phyloP scores from a whole-genome alignment of 805 yeast genomes.

The Ogataea thermomethanolica region DNA sequence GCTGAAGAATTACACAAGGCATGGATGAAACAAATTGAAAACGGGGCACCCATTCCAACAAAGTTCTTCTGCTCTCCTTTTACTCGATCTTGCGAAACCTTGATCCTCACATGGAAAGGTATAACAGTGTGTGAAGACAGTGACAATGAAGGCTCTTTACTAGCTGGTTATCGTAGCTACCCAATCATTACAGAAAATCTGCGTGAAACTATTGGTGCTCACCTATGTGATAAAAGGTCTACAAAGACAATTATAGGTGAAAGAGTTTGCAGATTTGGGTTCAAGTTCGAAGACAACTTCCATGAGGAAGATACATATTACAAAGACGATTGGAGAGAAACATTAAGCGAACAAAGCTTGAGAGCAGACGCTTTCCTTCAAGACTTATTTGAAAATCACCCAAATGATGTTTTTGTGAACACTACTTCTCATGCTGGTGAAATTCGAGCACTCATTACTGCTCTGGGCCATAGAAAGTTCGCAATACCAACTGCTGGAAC shows the following conservation, averaged over 20 bases:
- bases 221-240: constrained; percentile 58
- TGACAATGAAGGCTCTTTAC: constrained; percentile 18
- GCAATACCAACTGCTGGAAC: constrained; percentile 64
- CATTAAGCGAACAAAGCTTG: constrained; percentile 44
- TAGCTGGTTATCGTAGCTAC: constrained; percentile 13
- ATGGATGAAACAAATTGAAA: constrained; percentile 40
- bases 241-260: constrained; percentile 35
- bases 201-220: constrained; percentile 60
- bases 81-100: constrained; percentile 59
- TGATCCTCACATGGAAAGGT: constrained; percentile 48
- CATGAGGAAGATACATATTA: constrained; percentile 49
- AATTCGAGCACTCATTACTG: constrained; percentile 49
- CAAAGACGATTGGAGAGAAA: constrained; percentile 45
- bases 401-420: constrained; percentile 37
- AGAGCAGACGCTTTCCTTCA: constrained; percentile 47
- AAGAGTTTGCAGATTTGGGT: constrained; percentile 41
- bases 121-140: constrained; percentile 29
- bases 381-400: constrained; percentile 35
- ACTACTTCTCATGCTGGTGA: constrained; percentile 63
- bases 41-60: constrained; percentile 56
- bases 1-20: constrained; percentile 46
- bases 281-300: constrained; percentile 42
- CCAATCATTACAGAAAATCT: constrained; percentile 43
- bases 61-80: constrained; percentile 59
- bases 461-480: constrained; percentile 51